Evolutionary conservation across 768 basidiomycete genomes (phyloP), one percentile per base, ranked within the genome.

Genomic region (Podaxis pistillaris): DNA sequence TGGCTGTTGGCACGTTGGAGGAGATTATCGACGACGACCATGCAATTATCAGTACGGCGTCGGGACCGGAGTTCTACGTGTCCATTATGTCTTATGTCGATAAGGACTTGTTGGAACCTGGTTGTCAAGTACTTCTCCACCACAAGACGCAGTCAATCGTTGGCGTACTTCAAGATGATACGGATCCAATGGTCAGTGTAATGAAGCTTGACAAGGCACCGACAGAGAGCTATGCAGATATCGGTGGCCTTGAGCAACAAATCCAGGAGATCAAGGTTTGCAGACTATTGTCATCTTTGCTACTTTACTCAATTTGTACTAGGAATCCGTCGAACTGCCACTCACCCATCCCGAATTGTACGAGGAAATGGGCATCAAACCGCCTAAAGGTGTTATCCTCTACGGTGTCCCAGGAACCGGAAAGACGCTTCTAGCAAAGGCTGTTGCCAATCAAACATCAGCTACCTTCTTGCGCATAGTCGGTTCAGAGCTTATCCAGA

Each of bases 121-220:
- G 94, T 1, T 98, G 97, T 73, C 88, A 94, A 62, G 95, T 99
- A 2, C 76, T 99, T 30, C 78, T 98, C 37, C 96, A 99, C 70
- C 95, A 99, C 81, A 97, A 97, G 84, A 93, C 88, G 17, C 93
- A 96, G 67, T 85, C 94, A 0, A 89, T 99, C 64, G 92, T 98
- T 58, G 97, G 97, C 68, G 96, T 98, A 26, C 80, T 99, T 47
- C 90, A 93, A 65, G 96, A 99, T 71, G 96, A 99, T 71, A 82
- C 90, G 12, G 93, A 99, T 71, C 97, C 97, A 3, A 85, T 97
- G 78, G 96, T 98, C 67, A 96, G 88, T 72, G 92, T 98, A 71
- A 98, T 98, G 96, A 97, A 98, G 73, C 85, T 98, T 55, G 96
- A 98, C 82, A 98, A 99, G 79, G 96, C 96, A 2, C 97, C 97